A percentile compares a stretch with the other conserved stretches of the same genome.
Conservation (phyloP, 345 rosid species). For the Boechera retrofracta region DNA sequence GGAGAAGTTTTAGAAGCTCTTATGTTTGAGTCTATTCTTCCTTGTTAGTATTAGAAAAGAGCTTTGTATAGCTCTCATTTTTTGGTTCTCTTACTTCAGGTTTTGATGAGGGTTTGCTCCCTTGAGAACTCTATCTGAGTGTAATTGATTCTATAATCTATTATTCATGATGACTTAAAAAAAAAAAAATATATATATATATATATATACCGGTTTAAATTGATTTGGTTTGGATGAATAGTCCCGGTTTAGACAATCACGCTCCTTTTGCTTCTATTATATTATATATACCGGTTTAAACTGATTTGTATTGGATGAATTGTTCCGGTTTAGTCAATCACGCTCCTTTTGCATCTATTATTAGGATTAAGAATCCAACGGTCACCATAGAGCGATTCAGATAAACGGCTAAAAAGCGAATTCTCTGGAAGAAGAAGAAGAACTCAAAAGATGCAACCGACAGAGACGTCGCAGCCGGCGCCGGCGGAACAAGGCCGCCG, state of each 20-base stretch:
- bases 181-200: too few species aligned
- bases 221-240: not conserved
- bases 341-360: slow-evolving; percentile 23
- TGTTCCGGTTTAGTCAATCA: slow-evolving; percentile 30
- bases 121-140: too few species aligned
- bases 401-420: slow-evolving; percentile 27
- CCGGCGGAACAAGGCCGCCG: slow-evolving; percentile 50
- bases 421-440: slow-evolving; percentile 9
- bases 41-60: too few species aligned
- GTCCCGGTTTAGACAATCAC: slow-evolving; percentile 24
- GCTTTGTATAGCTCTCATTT: too few species aligned
- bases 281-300: not conserved
- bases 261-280: not conserved
- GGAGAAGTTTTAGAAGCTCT: too few species aligned
- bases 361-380: slow-evolving; percentile 37
- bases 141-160: too few species aligned
- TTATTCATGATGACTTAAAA: too few species aligned
- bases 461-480: slow-evolving; percentile 57
- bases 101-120: too few species aligned
- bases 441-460: slow-evolving; percentile 43
- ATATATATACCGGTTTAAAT: not conserved
- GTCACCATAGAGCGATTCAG: slow-evolving; percentile 32
- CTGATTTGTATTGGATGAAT: not conserved
- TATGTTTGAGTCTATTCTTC: too few species aligned
- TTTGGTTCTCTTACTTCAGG: too few species aligned